These are phyloP conservation scores for Neonectria sp. DNA, from an alignment of 2,329 filamentous ascomycete species.

Conservation along the genomic window DNA sequence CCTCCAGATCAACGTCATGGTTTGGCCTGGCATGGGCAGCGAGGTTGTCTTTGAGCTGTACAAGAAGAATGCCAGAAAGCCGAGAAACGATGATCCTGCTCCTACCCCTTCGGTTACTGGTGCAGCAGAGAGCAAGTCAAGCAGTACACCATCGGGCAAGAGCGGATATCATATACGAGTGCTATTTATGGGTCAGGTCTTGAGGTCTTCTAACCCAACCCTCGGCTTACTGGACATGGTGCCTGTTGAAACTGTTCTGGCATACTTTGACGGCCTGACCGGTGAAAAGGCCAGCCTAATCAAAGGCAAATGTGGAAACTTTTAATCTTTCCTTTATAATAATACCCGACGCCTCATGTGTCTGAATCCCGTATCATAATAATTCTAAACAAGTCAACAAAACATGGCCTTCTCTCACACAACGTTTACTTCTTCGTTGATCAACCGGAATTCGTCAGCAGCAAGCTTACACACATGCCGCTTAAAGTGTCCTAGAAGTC, in stretches of 20 bases:
- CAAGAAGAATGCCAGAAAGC: constrained; percentile 50
- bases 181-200: constrained; percentile 77
- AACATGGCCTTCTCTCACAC: too few species aligned
- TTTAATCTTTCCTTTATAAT: not conserved
- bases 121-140: not conserved
- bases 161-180: constrained; percentile 72
- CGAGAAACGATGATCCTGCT: not conserved
- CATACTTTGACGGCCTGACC: constrained; percentile 80
- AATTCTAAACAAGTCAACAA: too few species aligned
- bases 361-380: not conserved
- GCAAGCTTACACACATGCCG: too few species aligned
- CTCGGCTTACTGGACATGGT: constrained; percentile 82
- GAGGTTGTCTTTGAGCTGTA: constrained; percentile 85
- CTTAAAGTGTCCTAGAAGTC: too few species aligned
- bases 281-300: constrained; percentile 66
- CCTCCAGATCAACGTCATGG: constrained; percentile 79
- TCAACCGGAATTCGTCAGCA: too few species aligned
- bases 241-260: constrained; percentile 73
- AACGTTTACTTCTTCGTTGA: too few species aligned
- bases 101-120: not conserved
- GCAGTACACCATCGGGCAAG: constrained; percentile 14
- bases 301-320: constrained; percentile 48
- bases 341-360: not conserved
- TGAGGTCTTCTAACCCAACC: constrained; percentile 77
- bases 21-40: constrained; percentile 87